Base-by-base conservation (phyloP, 805 yeast genomes). In the Ogataea parapolymorpha region DNA sequence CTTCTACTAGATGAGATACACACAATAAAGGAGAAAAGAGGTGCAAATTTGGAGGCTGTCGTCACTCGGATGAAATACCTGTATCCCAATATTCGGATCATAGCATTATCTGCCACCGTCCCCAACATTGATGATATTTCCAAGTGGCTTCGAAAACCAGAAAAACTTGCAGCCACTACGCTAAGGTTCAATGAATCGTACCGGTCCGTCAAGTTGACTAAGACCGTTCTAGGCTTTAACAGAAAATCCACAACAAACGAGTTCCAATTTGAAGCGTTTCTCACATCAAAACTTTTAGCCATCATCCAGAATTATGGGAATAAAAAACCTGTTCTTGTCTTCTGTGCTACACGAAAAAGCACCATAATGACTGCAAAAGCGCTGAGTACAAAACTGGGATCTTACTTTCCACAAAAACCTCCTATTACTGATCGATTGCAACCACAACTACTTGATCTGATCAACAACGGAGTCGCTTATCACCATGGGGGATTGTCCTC, bases 401-500 rank as follows among this genome's bases (percentile, higher is more conserved):
- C 23, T 3, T 26, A 10, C 10, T 23, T 33, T 14, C 18, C 30
- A 5, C 27, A 7, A 22, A 26, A 15, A 26, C 25, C 42, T n/a
- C 37, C 42, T 14, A 39, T 39, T 3, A 17, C 30, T 4, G 23
- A 11, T 11, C 32, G 34, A 39, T 23, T 39, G 24, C 42, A 39
- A 51, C 10, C 50, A 53, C n/a, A 44, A 60, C 42, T 70, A n/a
- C 15, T 22, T 1, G 55, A 42, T 1, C 17, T 62, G 12, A 43
- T 53, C 2, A 28, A 33, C 4, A 41, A 46, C 6, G 80, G 80
- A 0, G 61, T 79, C 26, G 78, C 75, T 0, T 75, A 63, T 48
- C 84, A 79, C 47, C 80, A 79, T 58, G 84, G 83, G 3, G 84
- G 84, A 1, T 56, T 79, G 31, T 59, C 74, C 2, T 51, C 61